Conservation (phyloP, 2,329 filamentous ascomycete species). For the Lomentospora prolificans region DNA sequence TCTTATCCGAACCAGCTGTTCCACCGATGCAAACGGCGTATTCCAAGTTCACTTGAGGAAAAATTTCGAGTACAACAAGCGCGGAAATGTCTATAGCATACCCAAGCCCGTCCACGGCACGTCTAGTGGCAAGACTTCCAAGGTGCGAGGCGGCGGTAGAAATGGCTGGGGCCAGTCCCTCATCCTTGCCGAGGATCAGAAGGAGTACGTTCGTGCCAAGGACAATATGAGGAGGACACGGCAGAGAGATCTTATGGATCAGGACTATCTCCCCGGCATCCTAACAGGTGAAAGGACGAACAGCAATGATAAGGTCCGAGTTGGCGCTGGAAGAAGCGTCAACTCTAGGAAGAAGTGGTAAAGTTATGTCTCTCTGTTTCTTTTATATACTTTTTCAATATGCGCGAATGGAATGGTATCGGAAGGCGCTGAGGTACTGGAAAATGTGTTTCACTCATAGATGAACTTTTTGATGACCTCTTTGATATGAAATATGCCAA, state of each 20-base stretch:
- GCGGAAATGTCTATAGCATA: constrained; percentile 85
- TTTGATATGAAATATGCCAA: not conserved
- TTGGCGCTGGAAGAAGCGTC: constrained; percentile 78
- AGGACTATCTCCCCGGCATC: constrained; percentile 81
- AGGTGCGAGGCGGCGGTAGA: constrained; percentile 64
- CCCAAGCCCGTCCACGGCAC: constrained; percentile 81
- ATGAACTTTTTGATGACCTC: not conserved
- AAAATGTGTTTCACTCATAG: not conserved
- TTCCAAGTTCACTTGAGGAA: constrained; percentile 83
- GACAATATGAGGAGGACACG: constrained; percentile 56
- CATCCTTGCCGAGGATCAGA: constrained; percentile 89
- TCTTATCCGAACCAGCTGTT: constrained; percentile 75
- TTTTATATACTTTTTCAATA: not conserved
- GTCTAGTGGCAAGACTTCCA: constrained; percentile 64
- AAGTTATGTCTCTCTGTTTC: not conserved
- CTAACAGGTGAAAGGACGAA: constrained; percentile 67
- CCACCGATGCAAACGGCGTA: constrained; percentile 68
- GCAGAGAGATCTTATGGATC: constrained; percentile 83
- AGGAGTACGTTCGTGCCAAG: constrained; percentile 66
- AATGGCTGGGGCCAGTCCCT: constrained; percentile 77
- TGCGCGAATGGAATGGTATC: too few species aligned
- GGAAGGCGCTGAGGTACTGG: constrained; percentile 1
- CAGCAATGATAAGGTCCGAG: constrained; percentile 56
- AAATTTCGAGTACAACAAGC: constrained; percentile 93
- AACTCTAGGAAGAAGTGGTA: constrained; percentile 63